Conservation (phyloP, 225 moss, liverwort and hornwort species). For the Straminergon stramineum region DNA sequence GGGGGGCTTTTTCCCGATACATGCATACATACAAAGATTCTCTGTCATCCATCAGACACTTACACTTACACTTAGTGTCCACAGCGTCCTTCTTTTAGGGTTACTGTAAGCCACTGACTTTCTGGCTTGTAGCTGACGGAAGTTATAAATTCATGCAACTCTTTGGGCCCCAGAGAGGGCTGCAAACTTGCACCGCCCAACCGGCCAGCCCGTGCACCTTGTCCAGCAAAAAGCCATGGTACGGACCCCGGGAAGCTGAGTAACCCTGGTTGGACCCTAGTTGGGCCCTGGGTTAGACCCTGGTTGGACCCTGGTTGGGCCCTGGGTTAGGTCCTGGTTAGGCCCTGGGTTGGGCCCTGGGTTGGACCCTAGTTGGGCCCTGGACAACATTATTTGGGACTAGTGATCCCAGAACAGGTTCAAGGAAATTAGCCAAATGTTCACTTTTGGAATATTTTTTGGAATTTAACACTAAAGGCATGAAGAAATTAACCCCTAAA, state of each 20-base stretch:
- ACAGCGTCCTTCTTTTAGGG: neutral
- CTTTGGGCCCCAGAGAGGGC: neutral
- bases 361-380: neutral
- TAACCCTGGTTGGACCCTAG: neutral
- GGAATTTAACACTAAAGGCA: no score
- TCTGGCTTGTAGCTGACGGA: neutral
- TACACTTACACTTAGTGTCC: neutral
- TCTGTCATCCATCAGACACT: neutral
- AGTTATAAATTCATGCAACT: neutral
- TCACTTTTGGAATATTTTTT: no score
- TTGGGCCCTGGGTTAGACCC: neutral
- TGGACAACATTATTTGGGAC: neutral
- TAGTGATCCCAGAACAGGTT: no score
- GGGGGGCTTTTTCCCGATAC: no score
- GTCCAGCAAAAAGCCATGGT: neutral
- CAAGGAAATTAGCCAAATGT: no score
- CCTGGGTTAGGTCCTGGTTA: no score
- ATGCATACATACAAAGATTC: neutral
- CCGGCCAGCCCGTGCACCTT: neutral
- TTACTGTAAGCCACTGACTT: neutral
- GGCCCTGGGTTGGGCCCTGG: no score
- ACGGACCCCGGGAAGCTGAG: neutral
- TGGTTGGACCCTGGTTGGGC: neutral
- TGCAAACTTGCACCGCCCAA: neutral
- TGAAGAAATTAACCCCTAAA: no score